These are phyloP conservation scores for Sequoia sempervirens DNA, from an alignment of 75 land plant genomes.

Conservation along the genomic window DNA sequence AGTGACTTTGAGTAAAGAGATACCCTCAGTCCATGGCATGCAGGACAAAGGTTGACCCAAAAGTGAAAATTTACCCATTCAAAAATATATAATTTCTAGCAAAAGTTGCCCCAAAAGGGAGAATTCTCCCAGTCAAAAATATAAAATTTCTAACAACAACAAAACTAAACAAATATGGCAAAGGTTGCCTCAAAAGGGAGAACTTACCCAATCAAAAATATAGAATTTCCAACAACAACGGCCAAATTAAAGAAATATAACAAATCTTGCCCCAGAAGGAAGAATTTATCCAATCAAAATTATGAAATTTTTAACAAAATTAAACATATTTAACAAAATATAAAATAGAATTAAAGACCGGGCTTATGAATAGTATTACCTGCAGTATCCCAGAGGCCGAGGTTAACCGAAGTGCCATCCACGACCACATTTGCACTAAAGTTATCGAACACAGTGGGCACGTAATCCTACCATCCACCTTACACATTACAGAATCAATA, in stretches of 20 bases:
- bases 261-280: not conserved
- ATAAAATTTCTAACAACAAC: too few relatives aligned
- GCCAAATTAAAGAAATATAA: not conserved
- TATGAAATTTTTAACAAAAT: not conserved
- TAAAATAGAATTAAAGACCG: not conserved
- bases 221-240: not conserved
- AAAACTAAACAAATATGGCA: too few relatives aligned
- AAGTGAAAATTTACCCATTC: too few relatives aligned
- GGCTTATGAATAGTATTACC: constrained; percentile 15
- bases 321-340: not conserved
- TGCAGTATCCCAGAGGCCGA: constrained; percentile 52
- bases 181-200: not conserved
- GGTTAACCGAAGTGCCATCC: constrained; percentile 48
- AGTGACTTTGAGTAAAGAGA: not conserved
- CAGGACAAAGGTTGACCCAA: not conserved
- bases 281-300: not conserved
- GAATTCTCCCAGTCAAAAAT: not conserved
- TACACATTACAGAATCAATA: constrained; percentile 4
- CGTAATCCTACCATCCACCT: constrained; percentile 26
- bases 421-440: constrained; percentile 52
- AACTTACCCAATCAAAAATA: not conserved
- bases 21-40: not conserved
- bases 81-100: too few relatives aligned
- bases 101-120: not conserved
- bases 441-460: constrained; percentile 48